Evolutionary conservation across 1,139 yeast species (phyloP).

Genomic region (Geotrichum bryndzae): DNA sequence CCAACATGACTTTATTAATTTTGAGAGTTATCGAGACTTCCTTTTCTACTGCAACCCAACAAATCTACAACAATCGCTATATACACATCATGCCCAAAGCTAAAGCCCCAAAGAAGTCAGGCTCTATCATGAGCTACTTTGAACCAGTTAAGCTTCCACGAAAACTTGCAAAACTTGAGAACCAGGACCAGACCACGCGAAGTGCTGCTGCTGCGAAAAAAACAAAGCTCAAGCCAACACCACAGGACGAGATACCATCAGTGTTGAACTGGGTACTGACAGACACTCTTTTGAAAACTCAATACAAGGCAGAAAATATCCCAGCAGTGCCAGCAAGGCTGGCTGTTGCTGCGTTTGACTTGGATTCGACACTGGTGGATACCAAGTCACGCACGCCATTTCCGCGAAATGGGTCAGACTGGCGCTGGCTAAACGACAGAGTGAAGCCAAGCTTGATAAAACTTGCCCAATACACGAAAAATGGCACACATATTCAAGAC

Average conservation of each 20-base stretch:
- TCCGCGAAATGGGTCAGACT: slow-evolving; percentile 54
- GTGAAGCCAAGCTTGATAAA: slow-evolving; percentile 33
- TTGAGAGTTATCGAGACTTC: not conserved
- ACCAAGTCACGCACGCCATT: slow-evolving; percentile 56
- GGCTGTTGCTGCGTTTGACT: slow-evolving; percentile 62
- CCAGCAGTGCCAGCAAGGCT: not conserved
- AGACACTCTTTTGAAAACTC: slow-evolving; percentile 3
- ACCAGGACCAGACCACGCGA: not conserved
- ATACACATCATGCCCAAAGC: slow-evolving; percentile 1
- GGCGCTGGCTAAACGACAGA: slow-evolving; percentile 53
- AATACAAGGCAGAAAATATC: not conserved
- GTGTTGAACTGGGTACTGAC: slow-evolving; percentile 1
- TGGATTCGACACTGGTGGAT: slow-evolving; percentile 63
- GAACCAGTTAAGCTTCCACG: slow-evolving; percentile 4
- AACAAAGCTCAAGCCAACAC: not conserved
- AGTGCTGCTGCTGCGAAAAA: not conserved
- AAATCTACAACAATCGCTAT: not conserved
- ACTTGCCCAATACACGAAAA: slow-evolving; percentile 8
- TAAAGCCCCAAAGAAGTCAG: not conserved
- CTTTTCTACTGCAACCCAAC: not conserved
- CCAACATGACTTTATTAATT: not conserved
- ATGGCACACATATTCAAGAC: not conserved
- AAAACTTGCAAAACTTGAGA: slow-evolving; percentile 7
- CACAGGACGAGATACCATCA: not conserved
- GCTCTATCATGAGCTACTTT: slow-evolving; percentile 11